A percentile compares a stretch with the other conserved stretches of the same genome.
Conservation (phyloP, 2,329 filamentous ascomycete genomes). For the Talaromyces piceae region DNA sequence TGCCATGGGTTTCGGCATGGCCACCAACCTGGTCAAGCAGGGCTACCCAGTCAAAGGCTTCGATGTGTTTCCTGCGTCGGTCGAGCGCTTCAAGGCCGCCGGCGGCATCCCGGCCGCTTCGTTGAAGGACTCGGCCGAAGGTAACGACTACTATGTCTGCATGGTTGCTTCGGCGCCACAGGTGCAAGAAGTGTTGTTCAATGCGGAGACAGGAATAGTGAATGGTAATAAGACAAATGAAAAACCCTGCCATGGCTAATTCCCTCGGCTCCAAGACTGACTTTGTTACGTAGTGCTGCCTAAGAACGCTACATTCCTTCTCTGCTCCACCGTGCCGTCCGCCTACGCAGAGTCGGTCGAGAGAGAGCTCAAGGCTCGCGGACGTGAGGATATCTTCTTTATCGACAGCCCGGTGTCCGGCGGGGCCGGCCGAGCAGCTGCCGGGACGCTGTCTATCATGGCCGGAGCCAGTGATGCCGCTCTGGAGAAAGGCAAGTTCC, state of each 20-base stretch:
- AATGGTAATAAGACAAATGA: conserved; percentile 18
- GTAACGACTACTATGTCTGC: conserved; percentile 56
- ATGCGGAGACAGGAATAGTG: conserved; percentile 45
- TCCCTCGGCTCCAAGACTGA: conserved; percentile 12
- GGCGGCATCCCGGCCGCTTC: conserved; percentile 55
- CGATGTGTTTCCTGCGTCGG: conserved; percentile 60
- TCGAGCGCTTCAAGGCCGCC: conserved; percentile 57
- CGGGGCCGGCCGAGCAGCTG: conserved; percentile 59
- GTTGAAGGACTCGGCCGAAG: conserved; percentile 54
- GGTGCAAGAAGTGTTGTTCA: conserved; percentile 59
- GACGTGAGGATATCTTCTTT: conserved; percentile 56
- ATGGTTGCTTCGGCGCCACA: conserved; percentile 71
- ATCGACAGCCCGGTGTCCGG: conserved; percentile 69
- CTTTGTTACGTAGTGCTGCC: conserved; percentile 39
- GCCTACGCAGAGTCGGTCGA: conserved; percentile 57
- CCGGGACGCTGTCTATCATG: conserved; percentile 70
- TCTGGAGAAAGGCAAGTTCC: conserved; percentile 48
- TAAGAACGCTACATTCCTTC: conserved; percentile 52
- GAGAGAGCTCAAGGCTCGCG: conserved; percentile 47
- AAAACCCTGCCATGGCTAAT: not conserved
- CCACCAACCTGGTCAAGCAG: conserved; percentile 60
- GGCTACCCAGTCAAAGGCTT: conserved; percentile 63
- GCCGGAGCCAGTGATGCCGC: conserved; percentile 54
- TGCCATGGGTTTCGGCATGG: conserved; percentile 79
- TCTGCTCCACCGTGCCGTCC: conserved; percentile 65